Evolutionary conservation across 2,329 filamentous ascomycete species (phyloP), one percentile per base, ranked within the genome.

Genomic region (Seiridium cupressi): DNA sequence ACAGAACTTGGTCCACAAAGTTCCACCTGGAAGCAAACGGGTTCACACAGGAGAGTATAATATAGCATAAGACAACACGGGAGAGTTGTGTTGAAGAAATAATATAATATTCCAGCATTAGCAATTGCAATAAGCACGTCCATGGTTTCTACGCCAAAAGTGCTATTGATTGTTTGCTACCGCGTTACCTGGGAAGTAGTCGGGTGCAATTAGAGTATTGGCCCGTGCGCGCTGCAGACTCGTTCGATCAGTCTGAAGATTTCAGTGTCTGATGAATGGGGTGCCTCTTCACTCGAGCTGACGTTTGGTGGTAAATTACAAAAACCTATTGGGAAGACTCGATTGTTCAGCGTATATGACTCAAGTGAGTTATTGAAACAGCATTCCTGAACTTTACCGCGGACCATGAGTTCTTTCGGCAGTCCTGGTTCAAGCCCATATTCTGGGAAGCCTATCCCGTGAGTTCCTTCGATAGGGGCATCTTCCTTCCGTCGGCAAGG

Each of bases 401-500:
- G 38, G 40, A 58, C 48, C 58, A 86, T 86, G 84, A 85, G 87
- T 74, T 76, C 82, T 44, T 92, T 92, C 71, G 90, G 90, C 66
- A 83, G 85, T 64, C 90, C 90, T 35, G 90, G 90, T 64, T 86
- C 87, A 61, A 81, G 84, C 35, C 81, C 84, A 63, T 79, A 84
- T 65, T 82, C 84, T 72, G 77, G 82, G 61, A 92, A 90, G 72
- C 90, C 90, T 57, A 87, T 82, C 31, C 90, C 90, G 85, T 90
- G 78, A 74, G 87, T 81, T 42, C 46, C 7, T 42, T 13, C 7
- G 7, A 42, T 7, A 42, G 7, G 38, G 7, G 7, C 38, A 13
- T 13, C 11, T 51, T 13, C 32, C 31, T 44, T 36, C 49, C 13
- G 6, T 34, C 26, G 7, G n/a, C 32, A 44, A 26, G 13, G 13